A percentile compares a stretch with the other conserved stretches of the same genome.
phyloP scores from a whole-genome alignment of 108 stramenopile genomes.

The Chaetoceros tenuissimus region DNA sequence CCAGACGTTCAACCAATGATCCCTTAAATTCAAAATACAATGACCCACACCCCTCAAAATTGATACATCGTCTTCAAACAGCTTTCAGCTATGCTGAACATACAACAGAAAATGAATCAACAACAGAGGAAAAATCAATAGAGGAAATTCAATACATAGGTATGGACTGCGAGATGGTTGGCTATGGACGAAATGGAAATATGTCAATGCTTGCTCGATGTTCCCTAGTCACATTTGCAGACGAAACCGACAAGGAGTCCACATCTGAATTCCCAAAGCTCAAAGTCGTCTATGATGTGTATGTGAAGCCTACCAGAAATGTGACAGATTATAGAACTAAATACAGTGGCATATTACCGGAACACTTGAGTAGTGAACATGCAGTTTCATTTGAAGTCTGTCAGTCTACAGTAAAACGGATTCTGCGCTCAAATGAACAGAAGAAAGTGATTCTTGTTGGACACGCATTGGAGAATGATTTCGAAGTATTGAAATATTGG shows the following conservation, averaged over 20 bases:
- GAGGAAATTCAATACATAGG: background rate
- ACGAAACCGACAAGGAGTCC: background rate
- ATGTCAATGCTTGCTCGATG: background rate
- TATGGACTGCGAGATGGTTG: background rate
- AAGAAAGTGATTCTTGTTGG: slow-evolving; percentile 30
- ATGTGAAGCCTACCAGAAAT: slow-evolving; percentile 26
- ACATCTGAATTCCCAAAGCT: background rate
- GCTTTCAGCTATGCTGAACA: too few species aligned
- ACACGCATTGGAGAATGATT: slow-evolving; percentile 40
- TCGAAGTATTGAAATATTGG: slow-evolving; percentile 34
- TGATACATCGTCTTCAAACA: too few species aligned
- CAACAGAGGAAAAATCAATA: too few species aligned
- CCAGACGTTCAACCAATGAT: too few species aligned
- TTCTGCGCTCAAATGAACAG: slow-evolving; percentile 22
- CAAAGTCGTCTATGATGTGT: slow-evolving; percentile 32
- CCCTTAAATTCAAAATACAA: too few species aligned
- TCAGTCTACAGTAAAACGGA: slow-evolving; percentile 23
- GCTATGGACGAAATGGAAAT: background rate
- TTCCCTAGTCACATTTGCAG: background rate
- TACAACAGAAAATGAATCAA: too few species aligned
- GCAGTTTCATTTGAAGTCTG: slow-evolving; percentile 32
- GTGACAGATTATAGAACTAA: slow-evolving; percentile 40
- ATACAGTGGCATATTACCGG: slow-evolving; percentile 34
- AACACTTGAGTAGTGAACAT: slow-evolving; percentile 13
- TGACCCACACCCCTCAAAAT: too few species aligned